Percentiles rank a stretch among this genome's conserved stretches.
These are phyloP conservation scores for Penicillium bovifimosum DNA, from an alignment of 495 filamentous ascomycete genomes.

Conservation along the genomic window DNA sequence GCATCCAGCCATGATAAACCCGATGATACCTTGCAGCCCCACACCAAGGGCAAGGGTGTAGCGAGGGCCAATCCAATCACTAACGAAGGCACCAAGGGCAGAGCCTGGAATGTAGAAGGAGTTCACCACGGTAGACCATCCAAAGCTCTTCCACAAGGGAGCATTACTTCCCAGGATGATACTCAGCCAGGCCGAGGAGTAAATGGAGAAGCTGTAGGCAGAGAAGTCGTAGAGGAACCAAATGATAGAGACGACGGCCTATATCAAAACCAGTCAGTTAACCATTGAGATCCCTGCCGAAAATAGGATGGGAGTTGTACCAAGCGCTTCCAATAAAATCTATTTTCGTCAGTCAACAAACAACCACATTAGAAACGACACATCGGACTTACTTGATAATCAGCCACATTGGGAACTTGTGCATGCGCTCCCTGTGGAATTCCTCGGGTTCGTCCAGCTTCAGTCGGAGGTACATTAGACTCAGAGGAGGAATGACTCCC, in stretches of 20 bases:
- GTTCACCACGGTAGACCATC: constrained; percentile 81
- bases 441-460: constrained; percentile 80
- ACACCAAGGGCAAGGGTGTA: constrained; percentile 65
- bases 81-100: constrained; percentile 64
- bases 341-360: constrained; percentile 13
- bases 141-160: constrained; percentile 68
- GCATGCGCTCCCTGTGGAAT: constrained; percentile 59
- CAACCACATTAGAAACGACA: background rate
- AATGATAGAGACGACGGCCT: constrained; percentile 67
- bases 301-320: constrained; percentile 10
- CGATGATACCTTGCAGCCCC: constrained; percentile 64
- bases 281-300: no score
- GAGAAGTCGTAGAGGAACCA: constrained; percentile 95
- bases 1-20: constrained; percentile 79
- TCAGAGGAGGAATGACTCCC: constrained; percentile 71
- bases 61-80: constrained; percentile 71
- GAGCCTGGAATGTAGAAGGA: constrained; percentile 83
- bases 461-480: constrained; percentile 67
- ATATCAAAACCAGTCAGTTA: constrained; percentile 52
- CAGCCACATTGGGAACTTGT: constrained; percentile 43
- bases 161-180: constrained; percentile 55
- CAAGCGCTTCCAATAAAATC: constrained; percentile 49
- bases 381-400: constrained; percentile 42
- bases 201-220: constrained; percentile 74
- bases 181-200: constrained; percentile 62